Conservation (phyloP, 2,329 filamentous ascomycete species). For the Aureobasidium sp. region DNA sequence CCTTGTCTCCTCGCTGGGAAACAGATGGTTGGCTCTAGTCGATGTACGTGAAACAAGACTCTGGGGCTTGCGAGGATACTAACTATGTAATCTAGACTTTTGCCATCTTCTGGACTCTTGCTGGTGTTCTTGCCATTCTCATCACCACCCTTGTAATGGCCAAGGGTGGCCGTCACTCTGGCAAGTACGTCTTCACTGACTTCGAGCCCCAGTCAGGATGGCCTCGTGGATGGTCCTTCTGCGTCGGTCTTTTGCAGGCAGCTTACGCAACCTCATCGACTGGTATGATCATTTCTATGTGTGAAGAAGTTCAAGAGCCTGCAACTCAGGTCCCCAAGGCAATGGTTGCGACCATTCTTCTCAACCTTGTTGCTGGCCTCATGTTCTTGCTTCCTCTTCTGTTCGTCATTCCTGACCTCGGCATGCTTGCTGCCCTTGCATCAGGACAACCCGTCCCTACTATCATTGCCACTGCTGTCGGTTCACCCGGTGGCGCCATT, state of each 20-base stretch:
- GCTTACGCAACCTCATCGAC: slow-evolving; percentile 68
- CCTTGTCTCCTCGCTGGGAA: slow-evolving; percentile 42
- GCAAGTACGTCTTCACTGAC: slow-evolving; percentile 56
- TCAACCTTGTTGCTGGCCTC: slow-evolving; percentile 59
- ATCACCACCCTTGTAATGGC: slow-evolving; percentile 57
- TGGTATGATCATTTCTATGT: slow-evolving; percentile 75
- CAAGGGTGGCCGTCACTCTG: slow-evolving; percentile 57
- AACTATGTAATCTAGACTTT: slow-evolving; percentile 45
- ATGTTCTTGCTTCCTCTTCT: slow-evolving; percentile 61
- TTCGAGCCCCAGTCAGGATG: slow-evolving; percentile 64
- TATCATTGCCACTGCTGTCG: slow-evolving; percentile 56
- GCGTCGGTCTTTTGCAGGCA: slow-evolving; percentile 62
- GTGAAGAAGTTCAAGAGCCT: slow-evolving; percentile 61
- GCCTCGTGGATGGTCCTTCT: slow-evolving; percentile 62
- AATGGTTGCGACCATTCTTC: slow-evolving; percentile 57
- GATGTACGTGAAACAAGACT: slow-evolving; percentile 48
- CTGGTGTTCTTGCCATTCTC: slow-evolving; percentile 57
- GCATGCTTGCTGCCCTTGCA: slow-evolving; percentile 39
- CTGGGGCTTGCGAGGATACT: background rate
- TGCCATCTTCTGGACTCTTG: slow-evolving; percentile 68
- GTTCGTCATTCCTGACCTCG: slow-evolving; percentile 59
- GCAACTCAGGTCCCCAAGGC: slow-evolving; percentile 62
- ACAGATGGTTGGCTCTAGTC: slow-evolving; percentile 47
- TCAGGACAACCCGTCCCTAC: slow-evolving; percentile 54
- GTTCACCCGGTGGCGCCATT: slow-evolving; percentile 51